A percentile compares a stretch with the other conserved stretches of the same genome.
Conservation (phyloP, 257 asterid genomes). For the Forsythia suspensa region DNA sequence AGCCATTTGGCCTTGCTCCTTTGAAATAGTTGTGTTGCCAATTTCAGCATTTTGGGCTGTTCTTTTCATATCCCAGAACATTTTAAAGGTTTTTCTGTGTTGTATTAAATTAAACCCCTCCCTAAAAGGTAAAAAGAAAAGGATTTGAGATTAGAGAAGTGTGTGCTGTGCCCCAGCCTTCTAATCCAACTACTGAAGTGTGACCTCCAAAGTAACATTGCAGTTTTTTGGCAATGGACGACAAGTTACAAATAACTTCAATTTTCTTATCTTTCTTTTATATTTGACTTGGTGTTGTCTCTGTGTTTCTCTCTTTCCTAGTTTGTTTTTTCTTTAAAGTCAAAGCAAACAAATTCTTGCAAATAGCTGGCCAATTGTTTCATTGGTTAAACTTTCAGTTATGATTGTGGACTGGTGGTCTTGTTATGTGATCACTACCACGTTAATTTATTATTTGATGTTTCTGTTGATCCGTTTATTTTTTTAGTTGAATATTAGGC, state of each 20-base stretch:
- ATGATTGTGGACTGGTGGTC: not conserved
- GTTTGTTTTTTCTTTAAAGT: not conserved
- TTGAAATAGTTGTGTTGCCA: not conserved
- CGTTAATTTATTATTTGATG: too few species aligned
- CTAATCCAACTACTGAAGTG: not conserved
- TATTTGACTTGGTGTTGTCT: not conserved
- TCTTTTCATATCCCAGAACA: not conserved
- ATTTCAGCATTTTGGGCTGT: not conserved
- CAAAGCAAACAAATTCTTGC: not conserved
- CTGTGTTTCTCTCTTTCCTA: not conserved
- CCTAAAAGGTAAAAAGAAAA: too few species aligned
- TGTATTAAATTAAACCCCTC: too few species aligned
- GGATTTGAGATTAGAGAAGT: too few species aligned
- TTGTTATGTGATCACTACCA: not conserved
- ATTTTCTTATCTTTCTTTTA: not conserved
- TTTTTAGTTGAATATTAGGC: too few species aligned
- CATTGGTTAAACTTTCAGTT: not conserved
- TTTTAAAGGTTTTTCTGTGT: not conserved
- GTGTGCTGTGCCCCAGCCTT: too few species aligned
- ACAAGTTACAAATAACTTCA: too few species aligned
- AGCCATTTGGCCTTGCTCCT: not conserved
- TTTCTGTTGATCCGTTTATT: too few species aligned
- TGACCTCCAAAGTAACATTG: not conserved
- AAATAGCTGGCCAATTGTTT: not conserved
- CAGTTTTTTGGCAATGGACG: not conserved